Evolutionary conservation across 2,329 filamentous ascomycete species (phyloP), one percentile per base, ranked within the genome.

Genomic region (Amauroascus verrucosus): DNA sequence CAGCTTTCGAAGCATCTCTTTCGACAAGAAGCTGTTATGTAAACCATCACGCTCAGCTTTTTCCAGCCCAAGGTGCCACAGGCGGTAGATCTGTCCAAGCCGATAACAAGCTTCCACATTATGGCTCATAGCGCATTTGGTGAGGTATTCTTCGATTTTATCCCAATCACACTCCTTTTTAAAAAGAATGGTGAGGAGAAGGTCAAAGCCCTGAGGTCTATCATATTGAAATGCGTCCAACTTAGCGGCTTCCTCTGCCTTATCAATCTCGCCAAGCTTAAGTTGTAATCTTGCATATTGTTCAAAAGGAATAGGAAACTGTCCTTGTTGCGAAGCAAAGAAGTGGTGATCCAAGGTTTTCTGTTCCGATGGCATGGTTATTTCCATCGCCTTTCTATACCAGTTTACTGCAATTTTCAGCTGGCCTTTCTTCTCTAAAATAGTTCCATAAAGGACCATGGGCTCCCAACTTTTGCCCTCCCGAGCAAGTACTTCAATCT

Each of bases 121-220:
- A 6, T 64, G 63, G 2, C 59, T 53, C 13, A 63, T 61, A 0
- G 69, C 69, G 26, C 66, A 65, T 50, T 63, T 63, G 40, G 43
- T 59, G 64, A 72, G 65, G 51, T 58, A 66, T 50, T 66, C 57
- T 56, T 70, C 68, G 49, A 71, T 70, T 32, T 50, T 48, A 2
- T 65, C 61, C 41, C 60, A 54, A 32, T 66, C 57, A 30, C 20
- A 30, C 1, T 59, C 58, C 30, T 59, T 43, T n/a, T 60, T 56
- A 53, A 65, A 56, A 55, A 61, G 57, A 2, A 60, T 16, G 3
- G 51, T 53, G 2, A 67, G 66, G 1, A 64, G 43, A 18, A 68
- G 53, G 8, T 22, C 40, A 43, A 49, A 54, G 1, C 67, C 63
- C 1, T 48, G 24, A 3, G 64, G 60, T 16, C 68, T 63, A n/a